These are phyloP conservation scores for Inonotus hispidus DNA, from an alignment of 1,284 basidiomycete genomes.

Conservation along the genomic window DNA sequence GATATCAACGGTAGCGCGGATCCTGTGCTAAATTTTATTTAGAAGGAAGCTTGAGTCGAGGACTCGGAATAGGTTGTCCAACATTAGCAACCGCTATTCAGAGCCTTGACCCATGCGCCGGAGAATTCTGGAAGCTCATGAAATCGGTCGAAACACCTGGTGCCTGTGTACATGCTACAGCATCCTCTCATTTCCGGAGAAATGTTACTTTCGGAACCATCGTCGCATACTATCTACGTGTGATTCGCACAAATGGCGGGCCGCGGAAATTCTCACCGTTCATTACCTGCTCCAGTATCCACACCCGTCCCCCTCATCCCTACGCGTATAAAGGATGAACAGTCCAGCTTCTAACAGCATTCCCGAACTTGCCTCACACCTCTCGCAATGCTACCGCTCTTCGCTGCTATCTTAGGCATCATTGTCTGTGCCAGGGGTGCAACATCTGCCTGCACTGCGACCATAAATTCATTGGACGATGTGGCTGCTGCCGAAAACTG, in stretches of 20 bases:
- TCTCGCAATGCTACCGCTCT: conserved; percentile 8
- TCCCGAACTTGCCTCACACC: not conserved
- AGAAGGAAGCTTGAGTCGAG: not conserved
- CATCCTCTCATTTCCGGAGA: not conserved
- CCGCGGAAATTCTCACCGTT: not conserved
- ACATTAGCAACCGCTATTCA: not conserved
- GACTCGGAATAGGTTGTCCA: not conserved
- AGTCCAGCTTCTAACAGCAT: not conserved
- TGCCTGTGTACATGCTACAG: not conserved
- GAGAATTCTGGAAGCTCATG: not conserved
- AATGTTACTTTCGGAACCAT: not conserved
- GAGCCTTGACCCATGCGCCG: not conserved
- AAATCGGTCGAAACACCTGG: not conserved
- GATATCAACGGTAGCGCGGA: not conserved
- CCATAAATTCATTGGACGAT: conserved; percentile 39
- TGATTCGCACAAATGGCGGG: not conserved
- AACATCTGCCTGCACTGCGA: conserved; percentile 32
- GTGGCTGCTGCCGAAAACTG: conserved; percentile 39
- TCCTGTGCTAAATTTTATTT: not conserved
- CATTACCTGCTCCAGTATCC: not conserved
- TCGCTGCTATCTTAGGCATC: conserved; percentile 1
- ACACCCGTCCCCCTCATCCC: not conserved
- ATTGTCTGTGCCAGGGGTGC: not conserved
- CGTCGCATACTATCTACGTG: not conserved
- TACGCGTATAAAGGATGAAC: not conserved